Evolutionary conservation across 2,329 filamentous ascomycete genomes (phyloP).

Genomic region (Alternaria ventricosa): DNA sequence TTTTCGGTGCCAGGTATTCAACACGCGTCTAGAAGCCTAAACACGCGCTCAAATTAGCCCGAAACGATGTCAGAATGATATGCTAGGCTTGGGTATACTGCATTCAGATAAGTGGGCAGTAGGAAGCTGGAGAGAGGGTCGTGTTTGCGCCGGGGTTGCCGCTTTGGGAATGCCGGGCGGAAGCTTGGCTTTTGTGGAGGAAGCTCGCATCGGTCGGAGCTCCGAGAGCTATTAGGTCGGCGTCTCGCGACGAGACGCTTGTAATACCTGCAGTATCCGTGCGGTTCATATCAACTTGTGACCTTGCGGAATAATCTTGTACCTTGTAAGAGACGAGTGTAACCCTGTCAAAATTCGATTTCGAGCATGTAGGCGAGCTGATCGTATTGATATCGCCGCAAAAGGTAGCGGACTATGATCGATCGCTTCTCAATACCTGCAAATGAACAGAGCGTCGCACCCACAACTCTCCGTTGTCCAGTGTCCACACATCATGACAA

Average conservation of each 20-base stretch:
- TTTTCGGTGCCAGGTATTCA: not conserved
- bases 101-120: constrained; percentile 14
- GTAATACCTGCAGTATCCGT: not conserved
- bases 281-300: not conserved
- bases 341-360: not conserved
- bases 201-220: constrained; percentile 24
- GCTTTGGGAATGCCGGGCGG: constrained; percentile 21
- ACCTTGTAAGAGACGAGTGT: not conserved
- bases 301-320: too few relatives aligned
- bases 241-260: not conserved
- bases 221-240: constrained; percentile 5
- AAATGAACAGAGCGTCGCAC: not conserved
- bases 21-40: not conserved
- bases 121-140: not conserved
- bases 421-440: not conserved
- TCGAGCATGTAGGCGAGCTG: not conserved
- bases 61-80: constrained; percentile 1
- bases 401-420: not conserved
- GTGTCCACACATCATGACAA: not conserved
- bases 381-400: not conserved
- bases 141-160: constrained; percentile 30
- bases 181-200: not conserved
- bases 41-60: constrained; percentile 1
- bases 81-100: constrained; percentile 22
- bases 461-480: not conserved